These are phyloP conservation scores for Cylindrotheca closterium DNA, from an alignment of 108 stramenopile species.

Conservation along the genomic window DNA sequence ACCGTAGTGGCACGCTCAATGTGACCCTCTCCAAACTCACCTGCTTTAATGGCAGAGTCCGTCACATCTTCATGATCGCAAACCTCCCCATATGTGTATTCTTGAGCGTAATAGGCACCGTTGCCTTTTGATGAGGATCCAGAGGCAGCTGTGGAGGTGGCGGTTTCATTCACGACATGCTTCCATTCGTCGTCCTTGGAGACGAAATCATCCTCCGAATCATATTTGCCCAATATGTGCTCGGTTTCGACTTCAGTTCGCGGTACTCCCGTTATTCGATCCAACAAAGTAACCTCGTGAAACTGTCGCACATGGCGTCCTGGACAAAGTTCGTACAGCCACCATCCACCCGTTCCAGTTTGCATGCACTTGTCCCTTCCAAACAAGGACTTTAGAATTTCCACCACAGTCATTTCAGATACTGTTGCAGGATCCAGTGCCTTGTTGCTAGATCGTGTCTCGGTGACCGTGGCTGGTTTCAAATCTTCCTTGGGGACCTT, in stretches of 20 bases:
- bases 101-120: conserved; percentile 68
- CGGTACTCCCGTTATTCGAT: conserved; percentile 36
- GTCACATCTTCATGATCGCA: conserved; percentile 80
- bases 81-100: conserved; percentile 70
- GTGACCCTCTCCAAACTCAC: conserved; percentile 53
- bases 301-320: conserved; percentile 58
- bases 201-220: conserved; percentile 30
- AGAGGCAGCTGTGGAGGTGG: conserved; percentile 1
- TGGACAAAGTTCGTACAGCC: conserved; percentile 83
- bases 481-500: not conserved
- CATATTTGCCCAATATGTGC: conserved; percentile 63
- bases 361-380: conserved; percentile 21
- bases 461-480: not conserved
- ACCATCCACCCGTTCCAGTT: conserved; percentile 35
- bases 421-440: conserved; percentile 1
- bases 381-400: conserved; percentile 24
- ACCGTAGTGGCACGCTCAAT: conserved; percentile 74
- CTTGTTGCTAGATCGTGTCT: not conserved
- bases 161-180: conserved; percentile 65
- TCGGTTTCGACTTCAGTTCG: conserved; percentile 38
- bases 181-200: conserved; percentile 61
- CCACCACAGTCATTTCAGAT: conserved; percentile 18
- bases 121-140: conserved; percentile 31
- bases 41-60: conserved; percentile 76
- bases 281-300: conserved; percentile 55